Percentiles rank a stretch among this genome's conserved stretches.
phyloP scores from a whole-genome alignment of 306 rosid genomes.

The Vigna radiata region DNA sequence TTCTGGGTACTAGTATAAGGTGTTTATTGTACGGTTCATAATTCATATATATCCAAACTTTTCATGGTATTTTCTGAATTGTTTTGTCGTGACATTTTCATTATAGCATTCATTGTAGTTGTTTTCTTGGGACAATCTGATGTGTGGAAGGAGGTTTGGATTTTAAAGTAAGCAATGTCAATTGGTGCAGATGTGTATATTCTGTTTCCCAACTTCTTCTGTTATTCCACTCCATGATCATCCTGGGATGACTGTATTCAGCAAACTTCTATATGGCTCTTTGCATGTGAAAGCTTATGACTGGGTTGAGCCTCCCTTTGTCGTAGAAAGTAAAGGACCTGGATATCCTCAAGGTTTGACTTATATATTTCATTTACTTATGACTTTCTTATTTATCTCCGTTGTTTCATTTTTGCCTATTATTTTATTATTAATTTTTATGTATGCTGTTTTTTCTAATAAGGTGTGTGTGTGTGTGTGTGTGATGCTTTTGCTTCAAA shows the following conservation, averaged over 20 bases:
- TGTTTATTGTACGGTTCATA: background rate
- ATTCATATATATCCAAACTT: constrained; percentile 27
- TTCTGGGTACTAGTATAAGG: background rate
- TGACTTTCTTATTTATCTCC: background rate
- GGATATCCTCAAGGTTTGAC: constrained; percentile 62
- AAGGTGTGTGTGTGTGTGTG: background rate
- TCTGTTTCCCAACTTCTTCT: constrained; percentile 91
- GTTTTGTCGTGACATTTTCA: constrained; percentile 23
- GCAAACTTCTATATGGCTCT: constrained; percentile 95
- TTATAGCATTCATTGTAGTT: constrained; percentile 18
- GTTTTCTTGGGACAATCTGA: constrained; percentile 30
- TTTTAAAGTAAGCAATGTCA: constrained; percentile 9
- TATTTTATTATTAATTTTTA: background rate
- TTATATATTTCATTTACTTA: constrained; percentile 36
- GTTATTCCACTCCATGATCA: constrained; percentile 95
- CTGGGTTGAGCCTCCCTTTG: constrained; percentile 89
- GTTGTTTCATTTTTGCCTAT: background rate
- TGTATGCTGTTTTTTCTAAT: background rate
- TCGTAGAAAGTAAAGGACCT: constrained; percentile 63
- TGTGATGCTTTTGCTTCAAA: constrained; percentile 1
- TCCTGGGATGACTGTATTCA: constrained; percentile 96
- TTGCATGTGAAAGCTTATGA: constrained; percentile 96
- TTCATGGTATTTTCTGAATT: constrained; percentile 27
- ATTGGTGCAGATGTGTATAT: constrained; percentile 84
- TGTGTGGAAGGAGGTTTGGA: constrained; percentile 28